phyloP scores from a whole-genome alignment of 805 yeast species.

The Lipomyces lipofer region DNA sequence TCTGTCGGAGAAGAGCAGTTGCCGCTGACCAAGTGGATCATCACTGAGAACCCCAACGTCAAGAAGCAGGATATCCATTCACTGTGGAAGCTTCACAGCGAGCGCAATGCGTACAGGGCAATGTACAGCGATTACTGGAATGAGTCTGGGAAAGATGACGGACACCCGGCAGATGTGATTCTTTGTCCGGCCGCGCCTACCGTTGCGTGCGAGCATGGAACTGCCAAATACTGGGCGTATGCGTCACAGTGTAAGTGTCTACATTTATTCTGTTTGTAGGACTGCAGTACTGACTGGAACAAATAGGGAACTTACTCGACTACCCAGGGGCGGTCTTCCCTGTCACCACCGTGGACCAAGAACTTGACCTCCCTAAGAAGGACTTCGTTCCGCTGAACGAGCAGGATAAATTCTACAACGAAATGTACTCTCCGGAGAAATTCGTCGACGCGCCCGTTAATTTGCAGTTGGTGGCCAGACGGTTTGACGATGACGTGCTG shows the following conservation, averaged over 20 bases:
- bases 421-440: constrained; percentile 33
- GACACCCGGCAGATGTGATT: constrained; percentile 54
- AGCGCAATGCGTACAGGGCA: constrained; percentile 60
- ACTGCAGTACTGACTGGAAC: background rate
- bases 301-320: constrained; percentile 61
- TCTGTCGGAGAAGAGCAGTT: constrained; percentile 70
- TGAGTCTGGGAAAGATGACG: constrained; percentile 34
- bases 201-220: constrained; percentile 67
- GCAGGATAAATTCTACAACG: constrained; percentile 32
- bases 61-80: constrained; percentile 29
- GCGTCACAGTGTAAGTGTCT: constrained; percentile 53
- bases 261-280: background rate
- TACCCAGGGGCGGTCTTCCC: constrained; percentile 55
- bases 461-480: constrained; percentile 32
- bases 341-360: constrained; percentile 28
- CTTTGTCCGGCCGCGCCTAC: constrained; percentile 68
- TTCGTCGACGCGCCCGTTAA: constrained; percentile 34
- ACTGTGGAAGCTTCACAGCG: constrained; percentile 50
- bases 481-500: constrained; percentile 37
- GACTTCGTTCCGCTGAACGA: constrained; percentile 32
- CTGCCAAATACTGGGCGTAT: constrained; percentile 76
- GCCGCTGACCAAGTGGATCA: constrained; percentile 56
- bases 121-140: constrained; percentile 57
- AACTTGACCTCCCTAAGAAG: constrained; percentile 26
- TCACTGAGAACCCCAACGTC: constrained; percentile 48